These are phyloP conservation scores for Trametes sp. DNA, from an alignment of 1,284 basidiomycete genomes.

Conservation along the genomic window DNA sequence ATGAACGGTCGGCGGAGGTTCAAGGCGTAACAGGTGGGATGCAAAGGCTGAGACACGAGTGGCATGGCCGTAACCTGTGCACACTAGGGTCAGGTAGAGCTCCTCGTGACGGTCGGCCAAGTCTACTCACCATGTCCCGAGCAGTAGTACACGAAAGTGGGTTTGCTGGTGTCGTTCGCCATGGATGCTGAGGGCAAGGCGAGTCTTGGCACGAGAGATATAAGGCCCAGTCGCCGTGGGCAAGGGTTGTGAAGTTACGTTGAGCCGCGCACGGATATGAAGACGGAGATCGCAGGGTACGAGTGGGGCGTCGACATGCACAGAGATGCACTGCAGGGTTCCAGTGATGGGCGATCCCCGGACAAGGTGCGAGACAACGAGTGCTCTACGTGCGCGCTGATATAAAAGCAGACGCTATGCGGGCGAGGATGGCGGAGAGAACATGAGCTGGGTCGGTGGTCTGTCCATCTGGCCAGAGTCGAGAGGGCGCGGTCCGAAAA, in stretches of 20 bases:
- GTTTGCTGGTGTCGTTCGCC: constrained; percentile 8
- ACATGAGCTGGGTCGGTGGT: background rate
- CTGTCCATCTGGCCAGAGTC: background rate
- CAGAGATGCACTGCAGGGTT: background rate
- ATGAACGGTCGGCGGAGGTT: constrained; percentile 53
- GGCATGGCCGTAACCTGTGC: constrained; percentile 74
- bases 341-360: background rate
- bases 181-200: background rate
- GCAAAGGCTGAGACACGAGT: constrained; percentile 77
- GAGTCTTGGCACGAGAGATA: background rate
- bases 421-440: background rate
- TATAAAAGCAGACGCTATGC: background rate
- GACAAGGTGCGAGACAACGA: background rate
- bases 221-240: constrained; percentile 3
- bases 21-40: constrained; percentile 57
- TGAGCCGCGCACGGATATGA: background rate
- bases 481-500: background rate
- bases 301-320: constrained; percentile 1
- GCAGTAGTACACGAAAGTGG: constrained; percentile 69
- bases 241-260: constrained; percentile 12
- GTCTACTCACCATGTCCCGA: constrained; percentile 67
- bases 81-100: background rate
- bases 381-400: constrained; percentile 4
- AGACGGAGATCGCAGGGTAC: background rate
- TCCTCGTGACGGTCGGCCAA: background rate